phyloP scores from a whole-genome alignment of 1,284 basidiomycete species.

The Meripilus lineatus region DNA sequence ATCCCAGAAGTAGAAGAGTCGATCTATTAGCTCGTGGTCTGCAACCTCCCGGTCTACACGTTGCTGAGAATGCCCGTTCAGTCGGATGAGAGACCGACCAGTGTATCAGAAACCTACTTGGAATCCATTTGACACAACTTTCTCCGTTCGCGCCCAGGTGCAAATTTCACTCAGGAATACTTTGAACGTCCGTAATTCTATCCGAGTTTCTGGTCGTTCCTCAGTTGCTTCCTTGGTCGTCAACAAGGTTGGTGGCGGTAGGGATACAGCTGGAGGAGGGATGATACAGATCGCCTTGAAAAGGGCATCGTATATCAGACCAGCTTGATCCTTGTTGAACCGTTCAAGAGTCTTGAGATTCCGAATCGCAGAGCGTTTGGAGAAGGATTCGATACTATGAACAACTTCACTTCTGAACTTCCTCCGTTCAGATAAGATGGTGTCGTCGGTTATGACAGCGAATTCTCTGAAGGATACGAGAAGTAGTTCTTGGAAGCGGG shows the following conservation, averaged over 20 bases:
- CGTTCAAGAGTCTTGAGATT: constrained; percentile 81
- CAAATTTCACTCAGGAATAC: constrained; percentile 90
- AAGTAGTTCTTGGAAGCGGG: constrained; percentile 95
- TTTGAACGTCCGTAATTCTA: constrained; percentile 85
- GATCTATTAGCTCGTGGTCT: constrained; percentile 79
- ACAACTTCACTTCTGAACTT: constrained; percentile 90
- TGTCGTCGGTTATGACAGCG: constrained; percentile 93
- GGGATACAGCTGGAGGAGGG: constrained; percentile 52
- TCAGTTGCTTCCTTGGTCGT: constrained; percentile 52
- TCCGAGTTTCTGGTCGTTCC: constrained; percentile 86
- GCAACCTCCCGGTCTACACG: constrained; percentile 75
- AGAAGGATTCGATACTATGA: constrained; percentile 91
- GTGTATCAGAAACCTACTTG: constrained; percentile 48
- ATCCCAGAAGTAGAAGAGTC: constrained; percentile 93
- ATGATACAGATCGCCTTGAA: constrained; percentile 84
- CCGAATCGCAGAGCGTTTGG: constrained; percentile 90
- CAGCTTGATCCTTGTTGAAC: constrained; percentile 89
- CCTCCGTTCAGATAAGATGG: constrained; percentile 84
- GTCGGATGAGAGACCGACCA: neutral
- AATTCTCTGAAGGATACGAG: constrained; percentile 98
- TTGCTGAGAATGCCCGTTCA: constrained; percentile 42
- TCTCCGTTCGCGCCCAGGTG: constrained; percentile 96
- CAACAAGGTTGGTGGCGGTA: constrained; percentile 39
- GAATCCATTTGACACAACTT: constrained; percentile 88
- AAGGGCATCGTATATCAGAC: constrained; percentile 86